Evolutionary conservation across 2,329 filamentous ascomycete species (phyloP), one percentile per base, ranked within the genome.

Genomic region (Triangularia setosa): DNA sequence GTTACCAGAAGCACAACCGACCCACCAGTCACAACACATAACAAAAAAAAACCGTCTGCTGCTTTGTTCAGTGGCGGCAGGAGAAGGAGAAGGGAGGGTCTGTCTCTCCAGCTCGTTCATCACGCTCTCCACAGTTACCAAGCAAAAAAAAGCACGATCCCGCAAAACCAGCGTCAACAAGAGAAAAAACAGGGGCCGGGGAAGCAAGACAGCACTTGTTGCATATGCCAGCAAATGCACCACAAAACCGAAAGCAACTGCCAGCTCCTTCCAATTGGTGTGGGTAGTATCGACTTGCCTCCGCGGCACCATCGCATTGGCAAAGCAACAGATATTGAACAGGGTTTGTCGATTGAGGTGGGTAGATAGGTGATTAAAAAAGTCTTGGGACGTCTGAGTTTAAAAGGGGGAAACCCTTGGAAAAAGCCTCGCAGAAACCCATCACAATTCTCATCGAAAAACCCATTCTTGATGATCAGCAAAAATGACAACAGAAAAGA

Each of bases 161-260:
- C n/a, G n/a, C n/a, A n/a, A n/a, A n/a, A n/a, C n/a, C n/a, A n/a
- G n/a, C n/a, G n/a, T n/a, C n/a, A 48, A 11, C 30, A 33, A 12
- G n/a, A 21, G n/a, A 23, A 48, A 48, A 7, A 18, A 48, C 40
- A 48, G n/a, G 40, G 40, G 55, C 35, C 62, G 62, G 62, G 57
- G 62, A 64, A 55, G 62, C 57, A 60, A 58, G 62, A 48, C 30
- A 60, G 24, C 55, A 58, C 55, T 58, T 58, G 6, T 23, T 23
- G 55, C 21, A n/a, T n/a, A n/a, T n/a, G n/a, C n/a, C n/a, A 55
- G 53, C 16, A 27, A 21, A 18, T 44, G 16, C n/a, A n/a, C n/a
- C 11, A 48, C 16, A 48, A 48, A 23, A n/a, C n/a, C n/a, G 18
- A n/a, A 27, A 55, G 27, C 27, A 27, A 27, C 23, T 14, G 53